Evolutionary conservation across 1,284 basidiomycete species (phyloP).

Genomic region (Mycena sp.): DNA sequence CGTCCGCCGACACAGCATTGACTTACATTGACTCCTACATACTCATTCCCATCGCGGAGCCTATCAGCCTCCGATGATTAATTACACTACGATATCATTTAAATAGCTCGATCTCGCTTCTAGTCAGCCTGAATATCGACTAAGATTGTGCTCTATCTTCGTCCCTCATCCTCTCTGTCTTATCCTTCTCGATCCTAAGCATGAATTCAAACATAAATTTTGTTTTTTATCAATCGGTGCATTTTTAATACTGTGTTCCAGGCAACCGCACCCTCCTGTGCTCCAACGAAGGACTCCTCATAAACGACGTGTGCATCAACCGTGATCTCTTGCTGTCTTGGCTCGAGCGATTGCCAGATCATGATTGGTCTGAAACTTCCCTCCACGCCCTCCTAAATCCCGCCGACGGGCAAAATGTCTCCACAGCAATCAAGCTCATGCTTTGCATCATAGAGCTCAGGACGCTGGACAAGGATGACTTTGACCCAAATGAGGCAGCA

Average conservation of each 20-base stretch:
- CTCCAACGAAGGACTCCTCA: not conserved
- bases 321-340: not conserved
- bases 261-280: not conserved
- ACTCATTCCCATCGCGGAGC: too few relatives aligned
- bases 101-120: too few relatives aligned
- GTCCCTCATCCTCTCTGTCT: constrained; percentile 10
- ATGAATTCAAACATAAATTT: not conserved
- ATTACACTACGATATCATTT: too few relatives aligned
- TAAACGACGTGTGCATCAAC: not conserved
- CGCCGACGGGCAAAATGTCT: constrained; percentile 1
- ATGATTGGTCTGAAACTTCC: constrained; percentile 4
- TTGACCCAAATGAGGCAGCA: not conserved
- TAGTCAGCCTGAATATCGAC: too few relatives aligned
- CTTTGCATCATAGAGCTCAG: not conserved
- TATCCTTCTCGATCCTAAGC: not conserved
- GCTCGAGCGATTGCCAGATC: not conserved
- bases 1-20: too few relatives aligned
- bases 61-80: too few relatives aligned
- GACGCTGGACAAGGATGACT: too few relatives aligned
- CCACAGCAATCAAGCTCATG: not conserved
- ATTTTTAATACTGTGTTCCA: too few relatives aligned
- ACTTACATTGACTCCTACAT: too few relatives aligned
- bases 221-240: too few relatives aligned
- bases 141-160: too few relatives aligned
- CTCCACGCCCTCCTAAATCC: constrained; percentile 8